Base-by-base conservation (phyloP, 306 rosid genomes). In the Crataegus laevigata region DNA sequence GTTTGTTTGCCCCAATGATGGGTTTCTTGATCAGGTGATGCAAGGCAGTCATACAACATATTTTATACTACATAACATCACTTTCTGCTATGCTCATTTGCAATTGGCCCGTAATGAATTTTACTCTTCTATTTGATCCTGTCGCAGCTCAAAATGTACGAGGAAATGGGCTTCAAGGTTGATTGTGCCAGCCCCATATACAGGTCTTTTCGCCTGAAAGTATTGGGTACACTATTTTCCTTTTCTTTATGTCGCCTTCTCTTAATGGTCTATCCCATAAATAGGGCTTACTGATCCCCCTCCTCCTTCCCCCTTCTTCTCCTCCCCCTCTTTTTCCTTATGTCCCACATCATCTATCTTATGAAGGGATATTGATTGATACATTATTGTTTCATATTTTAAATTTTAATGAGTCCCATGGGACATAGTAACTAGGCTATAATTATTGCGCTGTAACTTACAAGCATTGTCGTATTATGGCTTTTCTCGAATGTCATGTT, bases 1-100 rank as follows among this genome's bases (percentile, higher is more conserved):
- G 75, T 80, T 68, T 82, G 99, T 94, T 80, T 92, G 96, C 80
- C 99, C 99, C 67, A 94, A 94, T 83, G 99, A 94, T 74, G 99
- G 97, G 45, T 94, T 94, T 85, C 78, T 90, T 68, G 94, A 90
- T 72, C 97, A 94, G 97, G 98, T 91, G 73, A 75, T 73, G 58
- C 80, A 36, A 72, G 73, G 71, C 69, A 51, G 66, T 80, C 9
- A 63, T 71, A 38, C 50, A 73, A 26, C 52, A 62, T 55, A 22
- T 79, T 57, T 64, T 78, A 36, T 71, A 50, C 11, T 74, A 62
- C 65, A 74, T 68, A 30, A 45, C 50, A 66, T 52, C 57, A 29
- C 65, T 22, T 29, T 32, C 73, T 47, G 21, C 28, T 32, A 26
- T 17, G 38, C 29, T 65, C 25, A 68, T 15, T 65, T 55, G 50